Conservation (phyloP, 139 green algal genomes). For the Pedinophyceae sp. region DNA sequence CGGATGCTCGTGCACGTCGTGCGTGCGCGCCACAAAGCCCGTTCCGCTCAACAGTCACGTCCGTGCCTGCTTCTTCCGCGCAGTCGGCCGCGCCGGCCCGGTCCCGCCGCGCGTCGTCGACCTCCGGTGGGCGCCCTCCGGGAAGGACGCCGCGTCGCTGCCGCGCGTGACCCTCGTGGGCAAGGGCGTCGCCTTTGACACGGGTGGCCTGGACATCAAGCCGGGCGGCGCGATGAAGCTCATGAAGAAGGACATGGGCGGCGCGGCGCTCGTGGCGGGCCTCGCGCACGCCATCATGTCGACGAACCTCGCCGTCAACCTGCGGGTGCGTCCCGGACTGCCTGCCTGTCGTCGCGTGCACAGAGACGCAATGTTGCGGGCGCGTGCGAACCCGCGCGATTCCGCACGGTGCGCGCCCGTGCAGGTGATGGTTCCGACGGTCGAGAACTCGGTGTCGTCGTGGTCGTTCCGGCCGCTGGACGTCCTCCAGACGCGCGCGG, state of each 20-base stretch:
- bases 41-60: too few relatives aligned
- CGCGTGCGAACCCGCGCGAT: too few relatives aligned
- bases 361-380: too few relatives aligned
- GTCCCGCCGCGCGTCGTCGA: constrained; percentile 19
- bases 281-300: constrained; percentile 31
- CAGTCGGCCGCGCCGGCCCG: too few relatives aligned
- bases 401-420: too few relatives aligned
- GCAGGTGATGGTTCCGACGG: constrained; percentile 36
- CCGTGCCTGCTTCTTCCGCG: too few relatives aligned
- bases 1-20: too few relatives aligned
- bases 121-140: constrained; percentile 12
- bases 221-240: constrained; percentile 33
- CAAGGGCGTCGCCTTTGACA: constrained; percentile 52
- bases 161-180: constrained; percentile 38
- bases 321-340: too few relatives aligned
- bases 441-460: constrained; percentile 37
- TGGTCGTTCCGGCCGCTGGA: constrained; percentile 35
- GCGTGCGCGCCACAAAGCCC: too few relatives aligned
- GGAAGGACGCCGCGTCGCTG: constrained; percentile 6
- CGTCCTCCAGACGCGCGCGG: constrained; percentile 27
- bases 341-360: too few relatives aligned
- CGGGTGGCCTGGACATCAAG: constrained; percentile 46
- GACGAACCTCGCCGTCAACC: constrained; percentile 14
- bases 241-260: constrained; percentile 65
- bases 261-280: constrained; percentile 31